A percentile compares a stretch with the other conserved stretches of the same genome.
Conservation (phyloP, 2,329 filamentous ascomycete species). For the Colletotrichum agaves region DNA sequence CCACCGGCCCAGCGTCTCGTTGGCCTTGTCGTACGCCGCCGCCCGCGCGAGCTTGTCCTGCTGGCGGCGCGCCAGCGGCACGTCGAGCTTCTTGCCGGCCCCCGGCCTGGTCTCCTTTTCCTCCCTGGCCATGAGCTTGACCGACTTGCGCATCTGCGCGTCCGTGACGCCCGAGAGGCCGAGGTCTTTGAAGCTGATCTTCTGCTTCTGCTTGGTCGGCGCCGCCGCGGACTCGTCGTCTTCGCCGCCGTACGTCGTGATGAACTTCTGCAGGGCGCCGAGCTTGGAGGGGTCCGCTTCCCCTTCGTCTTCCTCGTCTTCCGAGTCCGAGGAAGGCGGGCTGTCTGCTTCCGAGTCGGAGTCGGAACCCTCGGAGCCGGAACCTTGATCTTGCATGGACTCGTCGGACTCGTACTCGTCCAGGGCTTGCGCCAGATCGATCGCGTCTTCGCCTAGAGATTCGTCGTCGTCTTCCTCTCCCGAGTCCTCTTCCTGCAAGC, state of each 20-base stretch:
- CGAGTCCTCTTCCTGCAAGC: conserved; percentile 64
- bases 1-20: conserved; percentile 91
- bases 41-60: conserved; percentile 86
- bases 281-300: conserved; percentile 65
- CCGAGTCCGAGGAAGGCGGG: conserved; percentile 59
- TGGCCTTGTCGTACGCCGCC: conserved; percentile 89
- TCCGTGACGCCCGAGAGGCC: conserved; percentile 77
- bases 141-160: conserved; percentile 78
- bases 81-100: conserved; percentile 75
- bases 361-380: conserved; percentile 55
- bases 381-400: conserved; percentile 54
- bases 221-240: conserved; percentile 52
- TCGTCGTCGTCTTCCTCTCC: conserved; percentile 66
- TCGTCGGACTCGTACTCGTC: conserved; percentile 63
- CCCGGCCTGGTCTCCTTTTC: conserved; percentile 60
- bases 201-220: conserved; percentile 51
- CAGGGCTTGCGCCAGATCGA: conserved; percentile 67
- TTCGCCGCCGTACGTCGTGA: conserved; percentile 75
- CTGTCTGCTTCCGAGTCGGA: conserved; percentile 57
- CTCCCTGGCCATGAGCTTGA: conserved; percentile 78
- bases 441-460: conserved; percentile 68
- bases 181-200: conserved; percentile 81
- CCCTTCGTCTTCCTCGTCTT: conserved; percentile 59
- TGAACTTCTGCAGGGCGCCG: conserved; percentile 73
- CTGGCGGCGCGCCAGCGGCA: conserved; percentile 85